Percentiles rank a stretch among this genome's conserved stretches.
These are phyloP conservation scores for Debaryomyces hansenii DNA, from an alignment of 805 yeast species.

Conservation along the genomic window DNA sequence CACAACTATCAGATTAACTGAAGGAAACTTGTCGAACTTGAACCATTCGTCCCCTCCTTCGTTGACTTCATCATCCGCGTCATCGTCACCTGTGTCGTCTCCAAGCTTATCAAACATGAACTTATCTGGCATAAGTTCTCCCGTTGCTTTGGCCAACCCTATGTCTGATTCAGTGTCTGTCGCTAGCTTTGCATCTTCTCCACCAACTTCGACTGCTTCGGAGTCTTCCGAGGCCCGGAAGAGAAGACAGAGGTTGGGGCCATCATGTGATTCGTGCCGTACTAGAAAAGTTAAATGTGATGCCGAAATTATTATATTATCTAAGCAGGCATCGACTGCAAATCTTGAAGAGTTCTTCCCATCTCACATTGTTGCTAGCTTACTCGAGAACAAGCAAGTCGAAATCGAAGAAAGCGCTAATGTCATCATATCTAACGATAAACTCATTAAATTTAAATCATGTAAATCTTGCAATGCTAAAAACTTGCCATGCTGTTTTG, in stretches of 20 bases:
- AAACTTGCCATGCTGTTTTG: slow-evolving; percentile 50
- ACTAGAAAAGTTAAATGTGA: slow-evolving; percentile 71
- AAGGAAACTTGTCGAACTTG: slow-evolving; percentile 5
- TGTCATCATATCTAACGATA: slow-evolving; percentile 22
- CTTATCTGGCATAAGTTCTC: neutral
- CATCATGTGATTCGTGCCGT: slow-evolving; percentile 73
- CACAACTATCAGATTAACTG: slow-evolving; percentile 6
- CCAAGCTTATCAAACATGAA: slow-evolving; percentile 4
- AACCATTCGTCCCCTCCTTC: neutral
- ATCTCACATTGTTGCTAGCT: slow-evolving; percentile 4
- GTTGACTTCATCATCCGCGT: slow-evolving; percentile 3
- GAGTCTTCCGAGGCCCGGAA: slow-evolving; percentile 13
- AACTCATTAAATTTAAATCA: slow-evolving; percentile 49
- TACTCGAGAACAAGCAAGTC: slow-evolving; percentile 3
- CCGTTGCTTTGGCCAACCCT: too few relatives aligned
- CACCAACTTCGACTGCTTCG: neutral
- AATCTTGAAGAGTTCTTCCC: slow-evolving; percentile 4
- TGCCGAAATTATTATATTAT: slow-evolving; percentile 54
- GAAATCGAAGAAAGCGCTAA: slow-evolving; percentile 6
- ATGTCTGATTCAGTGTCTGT: neutral
- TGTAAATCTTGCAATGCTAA: slow-evolving; percentile 57
- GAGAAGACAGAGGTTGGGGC: slow-evolving; percentile 68
- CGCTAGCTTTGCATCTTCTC: neutral
- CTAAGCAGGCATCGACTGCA: slow-evolving; percentile 8
- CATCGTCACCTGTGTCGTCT: slow-evolving; percentile 9